Percentiles rank a stretch among this genome's conserved stretches.
Conservation (phyloP, 73 alveolate species). For the Paramecium caudatum region DNA sequence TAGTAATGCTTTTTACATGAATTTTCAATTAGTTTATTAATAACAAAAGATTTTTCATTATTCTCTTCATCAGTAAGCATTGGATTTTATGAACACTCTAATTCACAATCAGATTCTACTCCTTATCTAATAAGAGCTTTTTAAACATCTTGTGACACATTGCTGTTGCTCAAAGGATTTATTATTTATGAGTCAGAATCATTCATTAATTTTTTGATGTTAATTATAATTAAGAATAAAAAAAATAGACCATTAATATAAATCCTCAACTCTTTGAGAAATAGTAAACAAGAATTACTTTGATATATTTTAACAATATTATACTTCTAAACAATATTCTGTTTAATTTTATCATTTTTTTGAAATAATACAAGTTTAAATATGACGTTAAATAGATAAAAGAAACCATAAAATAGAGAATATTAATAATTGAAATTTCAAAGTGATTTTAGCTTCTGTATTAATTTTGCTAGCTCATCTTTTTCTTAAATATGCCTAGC, state of each 20-base stretch:
- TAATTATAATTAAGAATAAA: too few species aligned
- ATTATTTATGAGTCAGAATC: constrained; percentile 18
- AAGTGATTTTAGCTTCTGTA: background rate
- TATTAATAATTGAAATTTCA: too few species aligned
- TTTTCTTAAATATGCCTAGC: constrained; percentile 13
- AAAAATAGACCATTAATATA: too few species aligned
- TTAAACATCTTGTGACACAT: background rate
- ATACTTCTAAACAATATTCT: too few species aligned
- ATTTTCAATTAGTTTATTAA: background rate
- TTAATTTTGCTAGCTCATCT: background rate
- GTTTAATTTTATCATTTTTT: too few species aligned
- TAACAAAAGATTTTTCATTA: constrained; percentile 21
- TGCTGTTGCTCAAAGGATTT: constrained; percentile 29
- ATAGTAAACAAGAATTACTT: too few species aligned
- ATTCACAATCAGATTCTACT: constrained; percentile 38
- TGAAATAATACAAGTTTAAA: too few species aligned
- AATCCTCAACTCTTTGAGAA: too few species aligned
- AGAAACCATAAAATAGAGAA: too few species aligned
- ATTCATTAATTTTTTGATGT: too few species aligned
- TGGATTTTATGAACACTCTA: constrained; percentile 30
- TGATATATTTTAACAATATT: too few species aligned
- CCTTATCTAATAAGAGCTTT: background rate
- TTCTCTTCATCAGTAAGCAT: constrained; percentile 38
- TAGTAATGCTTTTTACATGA: constrained; percentile 35
- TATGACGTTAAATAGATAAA: too few species aligned